Base-by-base conservation (phyloP, 371 early-diverging fungal genomes). In the Mucor racemosus region DNA sequence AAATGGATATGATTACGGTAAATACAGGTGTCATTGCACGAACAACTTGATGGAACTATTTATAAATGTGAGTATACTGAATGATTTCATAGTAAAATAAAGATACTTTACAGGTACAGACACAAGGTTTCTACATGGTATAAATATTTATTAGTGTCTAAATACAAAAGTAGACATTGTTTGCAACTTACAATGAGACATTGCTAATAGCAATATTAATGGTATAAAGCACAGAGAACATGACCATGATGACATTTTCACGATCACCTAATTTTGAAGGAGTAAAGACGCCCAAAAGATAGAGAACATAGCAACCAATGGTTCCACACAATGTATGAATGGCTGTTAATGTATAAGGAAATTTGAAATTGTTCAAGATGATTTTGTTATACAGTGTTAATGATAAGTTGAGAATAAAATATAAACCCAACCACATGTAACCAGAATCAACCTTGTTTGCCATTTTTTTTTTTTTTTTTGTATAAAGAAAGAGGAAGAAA, bases 331-430 rank as follows among this genome's bases (percentile, higher is more conserved):
- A 68, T n/a, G 92, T 89, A 67, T 96, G 96, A 60, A 94, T 85
- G 6, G 92, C 93, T 0, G 96, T 96, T 15, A 96, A 79, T 31
- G 91, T 87, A 94, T 95, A 96, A 10, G 96, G 96, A 72, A 88
- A 94, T 21, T 84, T 82, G 74, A 95, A 96, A 17, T 81, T 69
- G 65, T 88, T 85, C 40, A 88, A 72, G 50, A 96, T 86, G 58
- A 88, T 85, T 79, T 96, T 96, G 85, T 92, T 94, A 78, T 92
- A 92, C 36, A 95, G 81, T 0, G 96, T 95, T 41, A 95, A 80
- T 36, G 88, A 76, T 40, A 95, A 87, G 79, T 94, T 94, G 71
- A 92, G 80, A 55, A 84, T 42, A 75, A 95, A 92, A 77, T 95
- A 95, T 58, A 87, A 65, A 38, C 79, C 85, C 56, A 92, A 83